Percentiles rank a stretch among this genome's conserved stretches.
Conservation (phyloP, 495 filamentous ascomycete genomes). For the Copromyces sp. region DNA sequence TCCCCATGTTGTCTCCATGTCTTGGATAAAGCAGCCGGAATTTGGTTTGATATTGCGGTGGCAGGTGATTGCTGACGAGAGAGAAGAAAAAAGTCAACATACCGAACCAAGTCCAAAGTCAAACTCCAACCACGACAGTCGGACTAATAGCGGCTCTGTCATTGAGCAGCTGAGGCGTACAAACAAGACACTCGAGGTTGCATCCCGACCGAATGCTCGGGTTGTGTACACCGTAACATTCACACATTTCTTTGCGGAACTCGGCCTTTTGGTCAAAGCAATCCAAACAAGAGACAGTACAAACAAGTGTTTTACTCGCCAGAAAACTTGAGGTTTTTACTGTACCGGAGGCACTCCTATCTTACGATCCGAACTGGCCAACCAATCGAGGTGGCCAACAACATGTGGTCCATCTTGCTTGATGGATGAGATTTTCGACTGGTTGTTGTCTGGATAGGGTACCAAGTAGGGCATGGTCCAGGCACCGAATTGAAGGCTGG, state of each 20-base stretch:
- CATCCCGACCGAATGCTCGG: background rate
- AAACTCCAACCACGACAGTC: background rate
- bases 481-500: background rate
- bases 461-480: background rate
- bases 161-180: background rate
- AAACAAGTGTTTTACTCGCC: background rate
- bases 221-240: background rate
- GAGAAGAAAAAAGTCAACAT: background rate
- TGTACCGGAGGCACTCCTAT: background rate
- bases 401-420: background rate
- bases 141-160: background rate
- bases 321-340: background rate
- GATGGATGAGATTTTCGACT: no score
- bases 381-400: background rate
- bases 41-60: background rate
- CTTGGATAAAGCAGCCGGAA: background rate
- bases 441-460: background rate
- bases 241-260: background rate
- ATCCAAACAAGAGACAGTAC: background rate
- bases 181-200: background rate
- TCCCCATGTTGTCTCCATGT: background rate
- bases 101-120: background rate
- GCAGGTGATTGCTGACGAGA: background rate
- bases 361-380: background rate
- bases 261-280: background rate